A percentile compares a stretch with the other conserved stretches of the same genome.
Evolutionary conservation across 2,329 filamentous ascomycete genomes (phyloP).

Genomic region (Lizonia empirigonia): DNA sequence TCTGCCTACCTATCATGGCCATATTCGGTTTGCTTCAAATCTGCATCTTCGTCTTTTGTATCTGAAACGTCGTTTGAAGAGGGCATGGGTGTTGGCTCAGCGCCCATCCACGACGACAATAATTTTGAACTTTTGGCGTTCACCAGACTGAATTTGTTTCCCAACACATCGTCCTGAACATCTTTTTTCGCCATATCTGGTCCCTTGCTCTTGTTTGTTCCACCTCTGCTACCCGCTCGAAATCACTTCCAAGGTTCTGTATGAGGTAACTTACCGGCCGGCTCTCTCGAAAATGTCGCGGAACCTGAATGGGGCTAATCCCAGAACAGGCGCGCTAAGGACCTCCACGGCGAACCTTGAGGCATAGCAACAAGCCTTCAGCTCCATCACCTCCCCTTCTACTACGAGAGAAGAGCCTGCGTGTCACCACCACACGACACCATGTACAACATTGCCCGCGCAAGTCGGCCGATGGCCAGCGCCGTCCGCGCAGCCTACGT

Average conservation of each 20-base stretch:
- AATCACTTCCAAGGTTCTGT: conserved; percentile 12
- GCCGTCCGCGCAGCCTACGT: conserved; percentile 80
- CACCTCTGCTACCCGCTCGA: conserved; percentile 6
- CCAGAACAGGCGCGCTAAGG: conserved; percentile 34
- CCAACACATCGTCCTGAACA: conserved; percentile 59
- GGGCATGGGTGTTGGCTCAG: conserved; percentile 45
- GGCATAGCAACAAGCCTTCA: conserved; percentile 32
- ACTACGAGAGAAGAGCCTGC: conserved; percentile 20
- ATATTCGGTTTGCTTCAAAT: conserved; percentile 60
- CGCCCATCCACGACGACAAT: conserved; percentile 62
- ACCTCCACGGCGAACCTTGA: conserved; percentile 38
- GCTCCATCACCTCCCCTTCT: conserved; percentile 29
- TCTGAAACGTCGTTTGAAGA: conserved; percentile 47
- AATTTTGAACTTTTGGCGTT: conserved; percentile 60
- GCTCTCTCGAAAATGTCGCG: conserved; percentile 28
- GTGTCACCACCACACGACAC: conserved; percentile 48
- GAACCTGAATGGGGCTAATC: conserved; percentile 33
- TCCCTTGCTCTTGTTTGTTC: conserved; percentile 1
- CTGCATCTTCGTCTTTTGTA: conserved; percentile 56
- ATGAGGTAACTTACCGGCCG: conserved; percentile 30
- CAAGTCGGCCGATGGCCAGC: conserved; percentile 72
- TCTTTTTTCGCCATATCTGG: conserved; percentile 41
- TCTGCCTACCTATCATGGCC: conserved; percentile 60
- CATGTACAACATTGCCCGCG: conserved; percentile 88
- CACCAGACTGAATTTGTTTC: conserved; percentile 60